A percentile compares a stretch with the other conserved stretches of the same genome.
Evolutionary conservation across 495 filamentous ascomycete genomes (phyloP).

Genomic region (Aspergillus hancockii): DNA sequence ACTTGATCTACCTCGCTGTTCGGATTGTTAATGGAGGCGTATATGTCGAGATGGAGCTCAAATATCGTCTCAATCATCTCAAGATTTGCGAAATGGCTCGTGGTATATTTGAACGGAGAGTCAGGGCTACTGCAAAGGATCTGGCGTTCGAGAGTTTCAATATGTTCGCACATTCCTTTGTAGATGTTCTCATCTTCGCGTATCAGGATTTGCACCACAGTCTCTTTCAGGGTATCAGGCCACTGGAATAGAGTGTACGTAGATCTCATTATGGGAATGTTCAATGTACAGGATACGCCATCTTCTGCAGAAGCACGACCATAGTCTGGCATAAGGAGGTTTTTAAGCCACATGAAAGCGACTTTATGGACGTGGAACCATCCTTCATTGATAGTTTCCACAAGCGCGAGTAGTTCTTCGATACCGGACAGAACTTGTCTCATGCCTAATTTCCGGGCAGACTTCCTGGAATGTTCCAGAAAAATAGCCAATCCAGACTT

Average conservation of each 20-base stretch:
- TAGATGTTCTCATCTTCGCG: conserved; percentile 70
- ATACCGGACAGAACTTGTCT: conserved; percentile 56
- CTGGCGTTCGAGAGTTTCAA: conserved; percentile 36
- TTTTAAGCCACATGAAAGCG: conserved; percentile 64
- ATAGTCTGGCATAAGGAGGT: conserved; percentile 51
- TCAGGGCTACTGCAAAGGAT: conserved; percentile 29
- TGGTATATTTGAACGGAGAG: conserved; percentile 28
- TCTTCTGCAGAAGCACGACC: conserved; percentile 22
- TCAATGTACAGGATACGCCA: conserved; percentile 12
- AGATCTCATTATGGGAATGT: conserved; percentile 37
- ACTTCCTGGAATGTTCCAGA: conserved; percentile 73
- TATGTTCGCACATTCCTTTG: conserved; percentile 47
- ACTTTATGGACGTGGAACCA: conserved; percentile 64
- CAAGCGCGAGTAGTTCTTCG: conserved; percentile 58
- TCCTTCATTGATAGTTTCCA: conserved; percentile 50
- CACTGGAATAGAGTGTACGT: conserved; percentile 68
- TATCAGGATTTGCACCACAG: conserved; percentile 66
- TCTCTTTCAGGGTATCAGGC: conserved; percentile 71
- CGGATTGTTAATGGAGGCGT: conserved; percentile 72
- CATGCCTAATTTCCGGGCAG: conserved; percentile 50
- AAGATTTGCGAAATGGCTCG: conserved; percentile 28
- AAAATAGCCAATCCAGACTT: conserved; percentile 70
- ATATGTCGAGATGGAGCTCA: conserved; percentile 88
- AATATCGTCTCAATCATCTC: conserved; percentile 77
- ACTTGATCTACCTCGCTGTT: conserved; percentile 64